These are phyloP conservation scores for Cardiospermum halicacabum DNA, from an alignment of 345 rosid genomes.

Conservation along the genomic window DNA sequence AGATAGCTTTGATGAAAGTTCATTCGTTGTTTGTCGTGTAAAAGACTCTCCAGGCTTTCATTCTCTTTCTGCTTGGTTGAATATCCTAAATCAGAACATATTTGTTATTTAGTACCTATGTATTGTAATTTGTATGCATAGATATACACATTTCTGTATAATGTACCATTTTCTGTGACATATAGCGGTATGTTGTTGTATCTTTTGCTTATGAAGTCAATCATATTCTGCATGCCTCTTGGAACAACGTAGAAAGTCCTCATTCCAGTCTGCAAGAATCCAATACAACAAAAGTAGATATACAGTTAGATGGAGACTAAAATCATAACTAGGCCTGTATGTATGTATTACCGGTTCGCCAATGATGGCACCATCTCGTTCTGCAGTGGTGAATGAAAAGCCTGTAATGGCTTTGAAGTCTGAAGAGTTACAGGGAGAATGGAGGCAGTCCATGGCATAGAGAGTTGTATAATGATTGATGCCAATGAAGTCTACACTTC, in stretches of 20 bases:
- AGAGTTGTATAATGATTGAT: constrained; percentile 38
- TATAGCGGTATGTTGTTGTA: constrained; percentile 43
- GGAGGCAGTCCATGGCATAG: constrained; percentile 32
- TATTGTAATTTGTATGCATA: no score
- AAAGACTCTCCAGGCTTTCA: constrained; percentile 2
- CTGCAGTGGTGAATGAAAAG: constrained; percentile 32
- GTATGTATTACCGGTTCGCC: constrained; percentile 27
- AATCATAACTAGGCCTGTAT: background rate
- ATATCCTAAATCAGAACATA: constrained; percentile 24
- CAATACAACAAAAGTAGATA: background rate
- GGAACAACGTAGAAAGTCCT: constrained; percentile 35
- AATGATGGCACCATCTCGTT: constrained; percentile 28
- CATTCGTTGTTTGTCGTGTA: constrained; percentile 28
- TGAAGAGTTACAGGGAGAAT: background rate
- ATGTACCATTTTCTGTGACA: constrained; percentile 41
- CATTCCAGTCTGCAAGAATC: constrained; percentile 25
- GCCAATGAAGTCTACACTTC: constrained; percentile 45
- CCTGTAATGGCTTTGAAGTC: constrained; percentile 34
- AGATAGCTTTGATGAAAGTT: constrained; percentile 34
- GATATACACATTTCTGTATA: background rate
- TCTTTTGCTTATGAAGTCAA: constrained; percentile 28
- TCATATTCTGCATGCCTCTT: constrained; percentile 39
- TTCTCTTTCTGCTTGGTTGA: constrained; percentile 13
- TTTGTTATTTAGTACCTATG: background rate
- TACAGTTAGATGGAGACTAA: background rate